Evolutionary conservation across 2,329 filamentous ascomycete genomes (phyloP).

Genomic region (Rutstroemia sydowiana): DNA sequence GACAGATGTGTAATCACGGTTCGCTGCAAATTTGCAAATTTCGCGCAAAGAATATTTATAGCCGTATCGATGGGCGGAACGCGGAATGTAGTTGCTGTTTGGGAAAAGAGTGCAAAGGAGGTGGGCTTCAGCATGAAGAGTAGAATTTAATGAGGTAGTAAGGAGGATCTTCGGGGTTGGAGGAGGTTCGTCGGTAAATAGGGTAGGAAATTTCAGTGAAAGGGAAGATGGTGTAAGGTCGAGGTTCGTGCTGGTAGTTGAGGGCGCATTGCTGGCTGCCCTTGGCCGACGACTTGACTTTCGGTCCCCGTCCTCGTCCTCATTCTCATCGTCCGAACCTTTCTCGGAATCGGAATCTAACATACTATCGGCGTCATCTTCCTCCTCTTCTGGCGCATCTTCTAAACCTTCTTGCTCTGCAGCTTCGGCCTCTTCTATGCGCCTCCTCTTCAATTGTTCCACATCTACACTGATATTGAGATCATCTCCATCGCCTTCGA

Average conservation of each 20-base stretch:
- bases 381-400: constrained; percentile 38
- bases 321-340: constrained; percentile 38
- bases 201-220: constrained; percentile 52
- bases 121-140: constrained; percentile 74
- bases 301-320: constrained; percentile 36
- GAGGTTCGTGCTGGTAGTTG: constrained; percentile 55
- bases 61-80: constrained; percentile 73
- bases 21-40: constrained; percentile 77
- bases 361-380: constrained; percentile 69
- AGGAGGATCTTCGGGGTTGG: constrained; percentile 77
- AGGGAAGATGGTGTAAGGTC: constrained; percentile 55
- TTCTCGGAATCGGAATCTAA: constrained; percentile 51
- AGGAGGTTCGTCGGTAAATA: constrained; percentile 53
- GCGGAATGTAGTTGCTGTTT: constrained; percentile 71
- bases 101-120: constrained; percentile 78
- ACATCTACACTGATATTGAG: constrained; percentile 48
- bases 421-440: constrained; percentile 43
- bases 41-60: constrained; percentile 91
- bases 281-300: constrained; percentile 21
- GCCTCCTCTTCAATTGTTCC: constrained; percentile 50
- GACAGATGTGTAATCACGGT: constrained; percentile 76
- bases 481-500: constrained; percentile 54
- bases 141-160: constrained; percentile 84
- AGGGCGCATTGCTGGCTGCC: constrained; percentile 38
- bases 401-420: constrained; percentile 36